Evolutionary conservation across 1,284 basidiomycete species (phyloP).

Genomic region (Meripilus lineatus): DNA sequence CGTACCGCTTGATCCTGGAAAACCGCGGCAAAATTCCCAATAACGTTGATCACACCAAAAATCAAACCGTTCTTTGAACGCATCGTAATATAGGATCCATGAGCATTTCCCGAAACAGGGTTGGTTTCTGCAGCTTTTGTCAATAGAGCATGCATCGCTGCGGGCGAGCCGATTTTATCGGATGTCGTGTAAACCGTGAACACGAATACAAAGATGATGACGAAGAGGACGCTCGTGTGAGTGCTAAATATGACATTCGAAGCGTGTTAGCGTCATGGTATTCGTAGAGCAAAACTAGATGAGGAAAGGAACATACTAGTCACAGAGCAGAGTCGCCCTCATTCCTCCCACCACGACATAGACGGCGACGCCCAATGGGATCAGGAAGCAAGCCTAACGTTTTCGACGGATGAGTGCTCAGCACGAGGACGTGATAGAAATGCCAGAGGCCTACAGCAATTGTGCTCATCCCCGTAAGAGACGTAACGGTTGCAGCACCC

Average conservation of each 20-base stretch:
- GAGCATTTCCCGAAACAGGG: constrained; percentile 55
- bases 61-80: constrained; percentile 78
- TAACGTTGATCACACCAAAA: constrained; percentile 86
- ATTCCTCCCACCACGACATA: constrained; percentile 54
- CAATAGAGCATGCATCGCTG: constrained; percentile 49
- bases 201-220: constrained; percentile 69
- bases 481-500: constrained; percentile 56
- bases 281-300: too few species aligned
- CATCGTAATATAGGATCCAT: constrained; percentile 71
- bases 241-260: constrained; percentile 37
- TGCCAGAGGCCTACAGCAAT: constrained; percentile 37
- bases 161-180: constrained; percentile 47
- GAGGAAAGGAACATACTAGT: constrained; percentile 25
- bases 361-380: constrained; percentile 49
- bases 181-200: constrained; percentile 74
- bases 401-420: constrained; percentile 17
- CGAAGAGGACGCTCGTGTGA: constrained; percentile 78
- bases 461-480: constrained; percentile 51
- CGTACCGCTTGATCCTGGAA: constrained; percentile 41
- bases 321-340: constrained; percentile 39
- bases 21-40: constrained; percentile 62
- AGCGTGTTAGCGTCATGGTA: neutral
- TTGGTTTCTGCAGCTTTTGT: constrained; percentile 32
- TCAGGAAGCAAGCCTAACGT: constrained; percentile 55
- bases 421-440: neutral